These are phyloP conservation scores for Collybia sp. DNA, from an alignment of 768 basidiomycete species.

Conservation along the genomic window DNA sequence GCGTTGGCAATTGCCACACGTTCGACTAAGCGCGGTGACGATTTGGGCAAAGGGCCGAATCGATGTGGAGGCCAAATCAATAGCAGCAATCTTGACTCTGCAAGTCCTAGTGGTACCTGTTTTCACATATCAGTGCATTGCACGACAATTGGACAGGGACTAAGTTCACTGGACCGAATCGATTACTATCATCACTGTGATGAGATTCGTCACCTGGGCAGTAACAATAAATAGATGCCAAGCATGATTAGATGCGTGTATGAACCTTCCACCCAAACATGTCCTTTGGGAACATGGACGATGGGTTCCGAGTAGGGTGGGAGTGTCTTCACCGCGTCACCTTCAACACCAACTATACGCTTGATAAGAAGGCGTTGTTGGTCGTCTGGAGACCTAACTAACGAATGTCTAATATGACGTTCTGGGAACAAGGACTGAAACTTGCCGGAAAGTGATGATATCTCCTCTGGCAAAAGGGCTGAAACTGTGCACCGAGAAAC, in stretches of 20 bases:
- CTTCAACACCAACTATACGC: slow-evolving; percentile 58
- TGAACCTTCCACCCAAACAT: slow-evolving; percentile 74
- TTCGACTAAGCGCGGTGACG: too few relatives aligned
- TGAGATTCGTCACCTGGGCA: slow-evolving; percentile 59
- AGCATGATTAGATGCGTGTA: not conserved
- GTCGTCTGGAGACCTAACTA: slow-evolving; percentile 54
- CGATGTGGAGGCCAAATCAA: slow-evolving; percentile 51
- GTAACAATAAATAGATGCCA: not conserved
- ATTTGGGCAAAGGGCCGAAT: slow-evolving; percentile 26
- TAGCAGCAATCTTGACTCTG: slow-evolving; percentile 45
- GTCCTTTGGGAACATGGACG: slow-evolving; percentile 53
- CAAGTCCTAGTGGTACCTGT: slow-evolving; percentile 41
- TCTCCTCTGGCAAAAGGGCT: slow-evolving; percentile 48
- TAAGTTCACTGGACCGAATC: slow-evolving; percentile 58
- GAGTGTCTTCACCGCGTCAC: slow-evolving; percentile 62
- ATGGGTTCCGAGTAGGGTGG: slow-evolving; percentile 58
- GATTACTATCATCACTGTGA: slow-evolving; percentile 67
- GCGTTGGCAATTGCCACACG: too few relatives aligned
- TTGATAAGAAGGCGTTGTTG: slow-evolving; percentile 54
- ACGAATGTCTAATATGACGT: not conserved
- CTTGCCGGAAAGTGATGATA: slow-evolving; percentile 59
- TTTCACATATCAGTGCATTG: not conserved
- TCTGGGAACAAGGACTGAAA: not conserved
- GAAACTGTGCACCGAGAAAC: slow-evolving; percentile 31
- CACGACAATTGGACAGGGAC: not conserved